Conservation (phyloP, 1,284 basidiomycete species). For the Cerrena zonata region DNA sequence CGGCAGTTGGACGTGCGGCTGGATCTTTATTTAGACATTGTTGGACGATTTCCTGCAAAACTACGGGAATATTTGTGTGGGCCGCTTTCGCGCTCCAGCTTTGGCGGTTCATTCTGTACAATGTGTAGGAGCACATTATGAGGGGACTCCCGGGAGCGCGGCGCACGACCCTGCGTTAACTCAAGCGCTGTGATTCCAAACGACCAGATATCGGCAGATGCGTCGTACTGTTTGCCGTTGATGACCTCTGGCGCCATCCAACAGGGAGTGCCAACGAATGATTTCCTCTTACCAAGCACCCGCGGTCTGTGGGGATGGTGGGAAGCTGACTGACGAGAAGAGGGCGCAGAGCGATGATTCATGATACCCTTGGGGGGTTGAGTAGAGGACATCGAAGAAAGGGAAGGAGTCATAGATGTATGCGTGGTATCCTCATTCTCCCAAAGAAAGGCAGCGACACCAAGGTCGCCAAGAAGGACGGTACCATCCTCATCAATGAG, state of each 20-base stretch:
- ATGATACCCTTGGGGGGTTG: neutral
- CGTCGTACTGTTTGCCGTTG: slow-evolving; percentile 77
- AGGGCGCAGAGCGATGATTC: slow-evolving; percentile 6
- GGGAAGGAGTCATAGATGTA: slow-evolving; percentile 6
- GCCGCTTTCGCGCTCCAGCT: slow-evolving; percentile 66
- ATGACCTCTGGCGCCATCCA: slow-evolving; percentile 95
- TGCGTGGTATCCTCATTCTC: slow-evolving; percentile 43
- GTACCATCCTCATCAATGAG: slow-evolving; percentile 85
- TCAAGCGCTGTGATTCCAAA: slow-evolving; percentile 88
- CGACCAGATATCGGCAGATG: slow-evolving; percentile 85
- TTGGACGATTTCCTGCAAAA: slow-evolving; percentile 77
- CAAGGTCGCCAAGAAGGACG: slow-evolving; percentile 82
- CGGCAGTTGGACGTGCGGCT: slow-evolving; percentile 70
- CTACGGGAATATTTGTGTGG: slow-evolving; percentile 74
- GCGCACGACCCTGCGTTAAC: slow-evolving; percentile 77
- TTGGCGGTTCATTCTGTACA: slow-evolving; percentile 68
- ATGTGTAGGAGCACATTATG: slow-evolving; percentile 73
- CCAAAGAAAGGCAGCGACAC: slow-evolving; percentile 75
- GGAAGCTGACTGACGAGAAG: neutral
- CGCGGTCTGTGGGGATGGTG: slow-evolving; percentile 14
- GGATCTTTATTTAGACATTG: slow-evolving; percentile 83
- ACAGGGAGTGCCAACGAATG: slow-evolving; percentile 89
- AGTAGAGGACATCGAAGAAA: slow-evolving; percentile 8
- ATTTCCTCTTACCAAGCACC: slow-evolving; percentile 65
- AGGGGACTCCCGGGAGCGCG: slow-evolving; percentile 70